Evolutionary conservation across 345 rosid species (phyloP).

Genomic region (Acer yangbiense): DNA sequence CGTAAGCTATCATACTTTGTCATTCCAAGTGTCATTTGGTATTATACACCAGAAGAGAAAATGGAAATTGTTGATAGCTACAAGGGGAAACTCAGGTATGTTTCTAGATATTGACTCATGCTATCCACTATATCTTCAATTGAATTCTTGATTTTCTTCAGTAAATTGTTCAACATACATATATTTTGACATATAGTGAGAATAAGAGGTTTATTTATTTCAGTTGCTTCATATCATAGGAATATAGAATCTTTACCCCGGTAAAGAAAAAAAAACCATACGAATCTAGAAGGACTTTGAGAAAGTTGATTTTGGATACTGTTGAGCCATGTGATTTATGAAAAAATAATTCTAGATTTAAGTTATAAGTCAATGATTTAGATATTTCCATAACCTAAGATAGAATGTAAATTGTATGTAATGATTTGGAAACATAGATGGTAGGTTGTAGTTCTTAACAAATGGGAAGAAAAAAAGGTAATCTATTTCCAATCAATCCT

Average conservation of each 20-base stretch:
- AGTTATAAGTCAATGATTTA: neutral
- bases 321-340: neutral
- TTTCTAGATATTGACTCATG: neutral
- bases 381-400: neutral
- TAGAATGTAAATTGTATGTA: neutral
- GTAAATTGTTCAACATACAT: neutral
- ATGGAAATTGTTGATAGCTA: conserved; percentile 74
- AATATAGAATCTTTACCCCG: neutral
- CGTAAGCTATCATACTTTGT: conserved; percentile 95
- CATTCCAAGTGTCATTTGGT: conserved; percentile 95
- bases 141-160: neutral
- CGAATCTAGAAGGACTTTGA: neutral
- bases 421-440: neutral
- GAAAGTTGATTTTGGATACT: neutral
- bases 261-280: neutral
- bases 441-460: neutral
- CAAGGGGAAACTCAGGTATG: conserved; percentile 84
- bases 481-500: neutral
- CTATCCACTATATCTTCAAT: neutral
- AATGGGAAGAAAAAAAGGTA: neutral
- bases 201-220: neutral
- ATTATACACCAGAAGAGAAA: conserved; percentile 76
- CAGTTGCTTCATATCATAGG: neutral
- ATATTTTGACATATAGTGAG: neutral
- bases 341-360: neutral